A percentile compares a stretch with the other conserved stretches of the same genome.
Conservation (phyloP, 352 stramenopile genomes). For the Aphanomyces cochlioides region DNA sequence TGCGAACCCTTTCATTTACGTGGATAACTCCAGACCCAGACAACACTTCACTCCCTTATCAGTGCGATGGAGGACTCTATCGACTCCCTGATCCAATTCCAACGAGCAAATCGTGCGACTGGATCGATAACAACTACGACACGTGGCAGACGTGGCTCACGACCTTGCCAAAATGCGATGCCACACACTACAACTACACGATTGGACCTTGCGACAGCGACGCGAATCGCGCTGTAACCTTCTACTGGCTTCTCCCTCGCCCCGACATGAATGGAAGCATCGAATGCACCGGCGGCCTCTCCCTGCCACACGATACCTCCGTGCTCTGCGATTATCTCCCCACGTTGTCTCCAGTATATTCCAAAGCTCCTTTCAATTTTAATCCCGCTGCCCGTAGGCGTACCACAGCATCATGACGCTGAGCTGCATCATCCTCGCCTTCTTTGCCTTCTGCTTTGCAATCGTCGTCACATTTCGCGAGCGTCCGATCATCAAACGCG, state of each 20-base stretch:
- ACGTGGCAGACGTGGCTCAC: constrained; percentile 32
- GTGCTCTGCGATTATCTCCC: constrained; percentile 31
- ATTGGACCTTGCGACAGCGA: constrained; percentile 37
- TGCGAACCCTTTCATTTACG: constrained; percentile 36
- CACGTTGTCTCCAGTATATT: not conserved
- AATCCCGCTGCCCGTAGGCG: not conserved
- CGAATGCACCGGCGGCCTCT: constrained; percentile 21
- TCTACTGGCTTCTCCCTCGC: constrained; percentile 41
- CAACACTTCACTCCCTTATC: constrained; percentile 37
- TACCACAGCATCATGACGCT: constrained; percentile 23
- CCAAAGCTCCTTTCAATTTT: not conserved
- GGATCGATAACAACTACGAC: constrained; percentile 37
- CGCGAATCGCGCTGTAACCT: constrained; percentile 35
- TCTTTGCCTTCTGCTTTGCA: constrained; percentile 11
- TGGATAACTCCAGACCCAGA: constrained; percentile 43
- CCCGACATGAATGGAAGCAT: constrained; percentile 18
- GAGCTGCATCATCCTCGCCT: constrained; percentile 11
- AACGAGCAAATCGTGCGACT: constrained; percentile 43
- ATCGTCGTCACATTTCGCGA: constrained; percentile 31
- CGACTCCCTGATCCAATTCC: constrained; percentile 34
- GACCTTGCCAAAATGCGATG: constrained; percentile 34
- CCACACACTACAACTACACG: constrained; percentile 44
- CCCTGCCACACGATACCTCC: not conserved
- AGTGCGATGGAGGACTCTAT: constrained; percentile 43
- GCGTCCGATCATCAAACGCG: constrained; percentile 34